A percentile compares a stretch with the other conserved stretches of the same genome.
phyloP scores from a whole-genome alignment of 2,329 filamentous ascomycete species.

The Colletotrichum tofieldiae region DNA sequence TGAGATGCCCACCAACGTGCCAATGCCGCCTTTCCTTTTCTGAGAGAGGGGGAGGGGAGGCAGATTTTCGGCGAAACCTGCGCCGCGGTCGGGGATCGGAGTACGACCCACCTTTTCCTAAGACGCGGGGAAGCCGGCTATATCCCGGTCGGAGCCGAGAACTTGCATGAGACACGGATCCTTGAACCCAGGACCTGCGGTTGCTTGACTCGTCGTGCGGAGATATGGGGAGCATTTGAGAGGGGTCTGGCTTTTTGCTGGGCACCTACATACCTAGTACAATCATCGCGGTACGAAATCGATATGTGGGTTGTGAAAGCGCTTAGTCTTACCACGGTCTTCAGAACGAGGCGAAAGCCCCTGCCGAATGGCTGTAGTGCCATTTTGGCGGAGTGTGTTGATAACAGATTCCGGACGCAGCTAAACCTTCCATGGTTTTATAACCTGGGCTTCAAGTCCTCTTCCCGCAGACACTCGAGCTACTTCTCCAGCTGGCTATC shows the following conservation, averaged over 20 bases:
- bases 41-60: conserved; percentile 13
- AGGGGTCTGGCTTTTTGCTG: not conserved
- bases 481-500: conserved; percentile 1
- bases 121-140: conserved; percentile 39
- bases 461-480: not conserved
- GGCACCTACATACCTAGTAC: too few relatives aligned
- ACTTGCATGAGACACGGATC: not conserved
- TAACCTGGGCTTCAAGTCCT: conserved; percentile 3
- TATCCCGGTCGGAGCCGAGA: conserved; percentile 33
- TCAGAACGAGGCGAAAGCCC: too few relatives aligned
- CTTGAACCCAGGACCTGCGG: conserved; percentile 9
- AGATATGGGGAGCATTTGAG: not conserved
- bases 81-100: conserved; percentile 32
- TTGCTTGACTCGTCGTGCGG: conserved; percentile 12
- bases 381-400: not conserved
- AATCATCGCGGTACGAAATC: not conserved
- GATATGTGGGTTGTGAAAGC: not conserved
- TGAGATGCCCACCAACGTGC: not conserved
- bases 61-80: conserved; percentile 41
- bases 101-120: not conserved
- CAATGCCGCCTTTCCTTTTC: conserved; percentile 20
- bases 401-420: not conserved
- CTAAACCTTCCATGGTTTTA: not conserved
- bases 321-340: not conserved
- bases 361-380: not conserved